phyloP scores from a whole-genome alignment of 202 grass and related monocot species.

The Panicum virgatum region DNA sequence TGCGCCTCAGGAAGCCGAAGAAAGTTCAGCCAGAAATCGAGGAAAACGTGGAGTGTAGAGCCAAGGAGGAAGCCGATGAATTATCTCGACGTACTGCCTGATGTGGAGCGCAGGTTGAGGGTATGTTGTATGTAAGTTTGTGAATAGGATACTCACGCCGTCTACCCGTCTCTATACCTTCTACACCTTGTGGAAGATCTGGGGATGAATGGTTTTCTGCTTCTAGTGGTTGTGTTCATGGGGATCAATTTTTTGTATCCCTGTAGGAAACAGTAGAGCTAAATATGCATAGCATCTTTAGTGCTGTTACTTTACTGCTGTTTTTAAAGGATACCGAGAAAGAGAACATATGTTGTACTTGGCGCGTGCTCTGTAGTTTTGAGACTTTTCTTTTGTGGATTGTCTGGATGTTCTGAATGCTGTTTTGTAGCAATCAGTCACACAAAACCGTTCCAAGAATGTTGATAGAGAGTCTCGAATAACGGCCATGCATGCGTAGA shows the following conservation, averaged over 20 bases:
- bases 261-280: slow-evolving; percentile 22
- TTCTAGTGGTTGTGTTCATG: slow-evolving; percentile 21
- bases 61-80: slow-evolving; percentile 16
- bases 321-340: not conserved
- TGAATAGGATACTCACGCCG: slow-evolving; percentile 21
- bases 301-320: not conserved
- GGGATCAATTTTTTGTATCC: slow-evolving; percentile 48
- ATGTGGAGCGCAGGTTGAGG: not conserved
- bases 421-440: too few relatives aligned
- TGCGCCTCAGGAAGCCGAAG: slow-evolving; percentile 55
- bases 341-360: not conserved
- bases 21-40: slow-evolving; percentile 46
- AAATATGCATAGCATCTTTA: not conserved
- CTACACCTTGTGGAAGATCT: slow-evolving; percentile 31
- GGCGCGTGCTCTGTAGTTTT: not conserved
- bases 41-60: not conserved
- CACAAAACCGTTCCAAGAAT: too few relatives aligned
- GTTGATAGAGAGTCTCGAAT: too few relatives aligned
- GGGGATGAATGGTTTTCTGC: not conserved
- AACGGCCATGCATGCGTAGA: too few relatives aligned
- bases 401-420: too few relatives aligned
- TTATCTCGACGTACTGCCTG: not conserved
- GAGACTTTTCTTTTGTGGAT: not conserved
- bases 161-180: not conserved
- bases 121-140: slow-evolving; percentile 28